phyloP scores from a whole-genome alignment of 352 stramenopile species.

The Phytophthora kernoviae region DNA sequence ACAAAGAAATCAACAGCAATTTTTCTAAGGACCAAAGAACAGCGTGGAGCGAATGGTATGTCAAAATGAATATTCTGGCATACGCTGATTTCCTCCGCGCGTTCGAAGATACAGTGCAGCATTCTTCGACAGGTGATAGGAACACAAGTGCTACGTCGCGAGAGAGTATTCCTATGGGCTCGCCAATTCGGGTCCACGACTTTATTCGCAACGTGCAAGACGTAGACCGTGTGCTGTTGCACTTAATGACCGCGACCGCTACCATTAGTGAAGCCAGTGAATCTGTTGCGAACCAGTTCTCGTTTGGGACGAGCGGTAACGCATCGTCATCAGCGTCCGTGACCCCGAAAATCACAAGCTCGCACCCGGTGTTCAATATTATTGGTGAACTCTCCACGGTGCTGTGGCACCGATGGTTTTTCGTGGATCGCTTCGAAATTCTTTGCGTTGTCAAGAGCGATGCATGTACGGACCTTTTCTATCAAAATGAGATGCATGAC shows the following conservation, averaged over 20 bases:
- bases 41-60: conserved; percentile 80
- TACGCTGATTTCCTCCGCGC: conserved; percentile 82
- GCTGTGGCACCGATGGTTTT: conserved; percentile 92
- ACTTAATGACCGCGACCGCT: conserved; percentile 81
- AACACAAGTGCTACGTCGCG: conserved; percentile 8
- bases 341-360: conserved; percentile 47
- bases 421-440: conserved; percentile 88
- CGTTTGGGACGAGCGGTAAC: conserved; percentile 63
- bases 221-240: conserved; percentile 82
- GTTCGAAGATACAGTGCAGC: conserved; percentile 73
- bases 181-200: conserved; percentile 65
- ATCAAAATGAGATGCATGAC: conserved; percentile 47
- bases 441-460: conserved; percentile 76
- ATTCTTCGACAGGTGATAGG: conserved; percentile 11
- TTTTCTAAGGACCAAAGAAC: conserved; percentile 50
- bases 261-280: conserved; percentile 43
- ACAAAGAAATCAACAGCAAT: conserved; percentile 31
- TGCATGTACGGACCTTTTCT: conserved; percentile 65
- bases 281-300: conserved; percentile 69
- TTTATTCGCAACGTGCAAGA: conserved; percentile 89
- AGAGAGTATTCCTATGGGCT: conserved; percentile 27
- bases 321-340: conserved; percentile 25
- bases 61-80: conserved; percentile 87
- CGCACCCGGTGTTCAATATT: conserved; percentile 90
- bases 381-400: conserved; percentile 86